Evolutionary conservation across 768 basidiomycete species (phyloP).

Genomic region (Goffeauzyma gilvescens): DNA sequence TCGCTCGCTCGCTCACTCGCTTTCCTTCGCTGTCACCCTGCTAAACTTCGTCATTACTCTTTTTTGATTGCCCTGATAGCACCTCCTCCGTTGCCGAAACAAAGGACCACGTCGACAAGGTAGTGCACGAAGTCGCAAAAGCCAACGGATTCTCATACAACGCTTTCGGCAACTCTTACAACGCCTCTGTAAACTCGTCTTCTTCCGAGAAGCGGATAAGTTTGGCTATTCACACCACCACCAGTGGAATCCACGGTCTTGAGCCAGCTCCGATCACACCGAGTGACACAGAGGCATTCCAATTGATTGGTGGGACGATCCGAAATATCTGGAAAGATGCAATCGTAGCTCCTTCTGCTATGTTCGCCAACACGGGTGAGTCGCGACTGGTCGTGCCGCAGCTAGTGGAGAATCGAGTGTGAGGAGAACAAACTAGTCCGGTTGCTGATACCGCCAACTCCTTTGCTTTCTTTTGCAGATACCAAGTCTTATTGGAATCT

Average conservation of each 20-base stretch:
- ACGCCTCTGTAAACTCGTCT: neutral
- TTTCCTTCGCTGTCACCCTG: no score
- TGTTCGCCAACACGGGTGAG: conserved; percentile 28
- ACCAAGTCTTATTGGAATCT: conserved; percentile 24
- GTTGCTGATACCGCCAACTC: no score
- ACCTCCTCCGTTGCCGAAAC: conserved; percentile 30
- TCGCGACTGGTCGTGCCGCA: neutral
- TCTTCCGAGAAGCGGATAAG: conserved; percentile 15
- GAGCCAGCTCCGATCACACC: conserved; percentile 29
- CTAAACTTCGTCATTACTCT: no score
- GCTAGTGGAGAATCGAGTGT: no score
- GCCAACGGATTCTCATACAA: conserved; percentile 22
- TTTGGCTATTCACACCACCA: conserved; percentile 5
- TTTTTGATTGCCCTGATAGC: conserved; percentile 8
- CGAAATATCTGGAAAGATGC: conserved; percentile 26
- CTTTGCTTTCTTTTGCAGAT: conserved; percentile 8
- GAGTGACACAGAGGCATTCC: conserved; percentile 15
- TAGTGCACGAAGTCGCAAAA: conserved; percentile 21
- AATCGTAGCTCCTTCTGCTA: conserved; percentile 24
- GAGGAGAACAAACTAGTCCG: no score
- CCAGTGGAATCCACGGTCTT: conserved; percentile 4
- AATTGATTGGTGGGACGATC: conserved; percentile 28
- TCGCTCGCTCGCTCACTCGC: neutral
- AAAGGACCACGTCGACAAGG: conserved; percentile 14
- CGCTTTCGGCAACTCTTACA: conserved; percentile 13